Evolutionary conservation across 148 eudicot species (phyloP).

Genomic region (Rheum nobile): DNA sequence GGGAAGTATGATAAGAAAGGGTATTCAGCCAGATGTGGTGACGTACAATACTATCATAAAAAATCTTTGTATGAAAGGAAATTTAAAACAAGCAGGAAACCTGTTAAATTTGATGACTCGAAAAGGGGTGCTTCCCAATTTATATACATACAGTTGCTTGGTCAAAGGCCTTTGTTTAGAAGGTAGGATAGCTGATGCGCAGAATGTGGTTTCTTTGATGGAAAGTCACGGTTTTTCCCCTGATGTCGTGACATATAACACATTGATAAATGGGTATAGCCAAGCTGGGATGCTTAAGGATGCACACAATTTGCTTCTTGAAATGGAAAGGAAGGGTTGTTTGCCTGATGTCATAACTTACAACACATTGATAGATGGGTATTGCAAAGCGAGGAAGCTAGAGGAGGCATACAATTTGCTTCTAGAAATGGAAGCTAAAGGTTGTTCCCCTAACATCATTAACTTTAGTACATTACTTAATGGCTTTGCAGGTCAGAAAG

Average conservation of each 20-base stretch:
- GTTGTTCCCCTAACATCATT: constrained; percentile 13
- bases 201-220: constrained; percentile 13
- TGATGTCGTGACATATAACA: constrained; percentile 15
- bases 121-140: constrained; percentile 15
- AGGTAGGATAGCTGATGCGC: constrained; percentile 22
- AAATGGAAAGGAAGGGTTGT: constrained; percentile 15
- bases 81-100: constrained; percentile 9
- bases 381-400: constrained; percentile 18
- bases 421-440: constrained; percentile 18
- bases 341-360: constrained; percentile 7
- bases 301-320: constrained; percentile 11
- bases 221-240: constrained; percentile 10
- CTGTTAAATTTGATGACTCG: constrained; percentile 16
- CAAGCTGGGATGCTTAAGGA: constrained; percentile 16
- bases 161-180: constrained; percentile 15
- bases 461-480: constrained; percentile 13
- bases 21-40: constrained; percentile 16
- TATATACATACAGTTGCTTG: constrained; percentile 13
- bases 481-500: constrained; percentile 11
- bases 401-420: constrained; percentile 10
- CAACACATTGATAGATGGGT: constrained; percentile 17
- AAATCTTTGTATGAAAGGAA: constrained; percentile 16
- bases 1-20: constrained; percentile 16
- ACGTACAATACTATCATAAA: constrained; percentile 12
- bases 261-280: constrained; percentile 17